Conservation (phyloP, 1,284 basidiomycete species). For the Pseudozyma thailandica region DNA sequence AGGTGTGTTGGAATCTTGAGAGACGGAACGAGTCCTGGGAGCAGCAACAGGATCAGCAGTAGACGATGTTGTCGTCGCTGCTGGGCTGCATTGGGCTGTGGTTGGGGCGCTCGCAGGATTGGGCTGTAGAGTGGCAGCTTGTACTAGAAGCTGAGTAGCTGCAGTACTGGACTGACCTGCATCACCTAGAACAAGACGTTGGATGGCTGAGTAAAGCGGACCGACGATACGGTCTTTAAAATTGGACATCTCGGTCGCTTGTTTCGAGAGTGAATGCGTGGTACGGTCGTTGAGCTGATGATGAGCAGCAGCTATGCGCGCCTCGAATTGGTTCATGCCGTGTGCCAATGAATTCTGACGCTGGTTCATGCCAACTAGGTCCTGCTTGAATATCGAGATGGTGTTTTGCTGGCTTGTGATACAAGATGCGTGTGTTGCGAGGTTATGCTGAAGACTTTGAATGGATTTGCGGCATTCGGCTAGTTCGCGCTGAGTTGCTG, state of each 20-base stretch:
- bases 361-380: background rate
- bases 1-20: slow-evolving; percentile 6
- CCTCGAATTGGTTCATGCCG: slow-evolving; percentile 5
- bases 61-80: background rate
- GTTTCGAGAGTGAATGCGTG: background rate
- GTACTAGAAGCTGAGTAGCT: background rate
- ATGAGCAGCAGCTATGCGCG: slow-evolving; percentile 1
- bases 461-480: background rate
- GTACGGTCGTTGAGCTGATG: slow-evolving; percentile 8
- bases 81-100: too few species aligned
- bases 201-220: slow-evolving; percentile 3
- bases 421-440: background rate
- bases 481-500: slow-evolving; percentile 2
- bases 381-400: background rate
- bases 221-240: slow-evolving; percentile 7
- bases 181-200: background rate
- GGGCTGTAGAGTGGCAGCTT: background rate
- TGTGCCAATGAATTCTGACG: background rate
- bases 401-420: background rate
- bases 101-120: too few species aligned
- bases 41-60: background rate
- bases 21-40: background rate
- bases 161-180: too few species aligned
- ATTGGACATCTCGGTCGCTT: slow-evolving; percentile 1
- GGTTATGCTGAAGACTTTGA: background rate